These are phyloP conservation scores for Trifolium dubium DNA, from an alignment of 306 rosid species.

Conservation along the genomic window DNA sequence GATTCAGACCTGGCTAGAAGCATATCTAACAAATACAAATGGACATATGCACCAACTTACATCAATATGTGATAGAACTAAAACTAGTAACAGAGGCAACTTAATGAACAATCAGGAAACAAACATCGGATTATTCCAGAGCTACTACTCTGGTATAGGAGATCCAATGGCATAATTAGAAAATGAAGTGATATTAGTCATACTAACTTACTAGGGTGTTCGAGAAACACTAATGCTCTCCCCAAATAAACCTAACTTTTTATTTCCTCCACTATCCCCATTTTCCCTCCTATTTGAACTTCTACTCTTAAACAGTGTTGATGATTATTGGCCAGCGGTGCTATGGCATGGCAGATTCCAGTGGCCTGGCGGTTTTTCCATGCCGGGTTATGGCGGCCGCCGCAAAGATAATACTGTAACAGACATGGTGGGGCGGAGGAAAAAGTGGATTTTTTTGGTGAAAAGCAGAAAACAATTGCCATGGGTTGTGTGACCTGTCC, in stretches of 20 bases:
- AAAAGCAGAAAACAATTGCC: neutral
- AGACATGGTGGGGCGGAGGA: neutral
- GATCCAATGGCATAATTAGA: neutral
- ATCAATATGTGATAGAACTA: conserved; percentile 15
- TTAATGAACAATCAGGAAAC: neutral
- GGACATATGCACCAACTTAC: conserved; percentile 12
- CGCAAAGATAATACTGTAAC: neutral
- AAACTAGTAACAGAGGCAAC: neutral
- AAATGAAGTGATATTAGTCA: neutral
- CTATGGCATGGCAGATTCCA: too few species aligned
- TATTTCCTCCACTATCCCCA: neutral
- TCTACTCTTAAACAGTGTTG: neutral
- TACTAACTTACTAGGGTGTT: neutral
- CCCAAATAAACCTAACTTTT: neutral
- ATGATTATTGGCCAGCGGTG: too few species aligned
- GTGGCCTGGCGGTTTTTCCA: too few species aligned
- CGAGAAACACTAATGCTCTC: neutral
- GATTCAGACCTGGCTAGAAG: conserved; percentile 29
- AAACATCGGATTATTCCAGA: neutral
- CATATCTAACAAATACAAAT: conserved; percentile 3
- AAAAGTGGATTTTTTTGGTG: neutral
- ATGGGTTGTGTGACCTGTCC: neutral
- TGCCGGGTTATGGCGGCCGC: neutral
- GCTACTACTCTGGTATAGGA: neutral
- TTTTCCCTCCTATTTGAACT: neutral